Evolutionary conservation across 805 yeast genomes (phyloP), one percentile per base, ranked within the genome.

Genomic region (Metschnikowia kofuensis): DNA sequence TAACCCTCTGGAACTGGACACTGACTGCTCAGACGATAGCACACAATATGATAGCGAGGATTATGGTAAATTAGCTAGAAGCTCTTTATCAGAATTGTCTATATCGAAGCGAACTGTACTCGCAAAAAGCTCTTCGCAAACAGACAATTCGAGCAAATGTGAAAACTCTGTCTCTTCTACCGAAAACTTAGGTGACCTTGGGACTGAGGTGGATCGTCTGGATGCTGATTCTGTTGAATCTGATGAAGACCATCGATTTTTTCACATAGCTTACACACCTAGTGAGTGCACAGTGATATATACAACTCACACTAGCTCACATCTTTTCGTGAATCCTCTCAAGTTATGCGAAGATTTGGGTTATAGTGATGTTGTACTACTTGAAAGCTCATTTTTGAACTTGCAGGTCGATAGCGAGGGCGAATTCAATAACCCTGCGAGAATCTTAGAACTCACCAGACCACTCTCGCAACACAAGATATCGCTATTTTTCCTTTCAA

Each of bases 401-500:
- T 63, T 84, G 27, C 85, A 81, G 53, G 78, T 84, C 4, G 82
- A 82, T 50, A 77, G 80, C 47, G 86, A 81, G 54, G 87, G 87
- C 0, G 68, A 72, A 15, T 75, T 72, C 54, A 80, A 77, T 53
- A 79, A 78, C 39, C 60, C 66, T 37, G 72, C 75, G 36, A 66
- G 84, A 38, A 82, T 83, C 13, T 61, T 83, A 40, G 79, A 78
- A 47, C 64, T 84, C 36, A 80, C 85, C 1, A 69, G 72, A 44
- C 88, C 88, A 0, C 65, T 84, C n/a, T 75, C 85, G 0, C 68
- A 70, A 35, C 79, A 80, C 41, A 74, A 72, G 14, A 80, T 84
- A 30, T 75, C 87, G 2, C 68, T 84, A 32, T 83, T 82, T 59
- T 84, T 83, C 63, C 62, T 84, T 31, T 75, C 83, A 14, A 80